Evolutionary conservation across 2,329 filamentous ascomycete genomes (phyloP).

Genomic region (Apiospora aurea): DNA sequence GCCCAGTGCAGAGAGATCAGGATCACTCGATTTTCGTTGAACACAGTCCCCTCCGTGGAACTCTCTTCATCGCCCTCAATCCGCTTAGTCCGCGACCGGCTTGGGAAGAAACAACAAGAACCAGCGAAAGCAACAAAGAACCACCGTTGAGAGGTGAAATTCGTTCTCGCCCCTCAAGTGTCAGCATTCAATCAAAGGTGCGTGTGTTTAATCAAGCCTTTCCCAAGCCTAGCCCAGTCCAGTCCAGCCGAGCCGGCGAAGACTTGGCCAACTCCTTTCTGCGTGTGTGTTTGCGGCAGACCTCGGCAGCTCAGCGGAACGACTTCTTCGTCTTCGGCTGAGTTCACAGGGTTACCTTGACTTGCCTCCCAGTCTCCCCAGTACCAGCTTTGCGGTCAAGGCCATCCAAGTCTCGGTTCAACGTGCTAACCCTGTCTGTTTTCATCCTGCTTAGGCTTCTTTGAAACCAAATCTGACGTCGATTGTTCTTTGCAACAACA

Average conservation of each 20-base stretch:
- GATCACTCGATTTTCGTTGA: conserved; percentile 9
- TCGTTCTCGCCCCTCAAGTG: neutral
- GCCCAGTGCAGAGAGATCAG: conserved; percentile 18
- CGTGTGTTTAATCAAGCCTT: conserved; percentile 3
- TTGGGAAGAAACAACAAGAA: conserved; percentile 33
- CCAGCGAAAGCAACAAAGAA: conserved; percentile 35
- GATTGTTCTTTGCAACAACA: conserved; percentile 14
- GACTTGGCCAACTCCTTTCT: neutral
- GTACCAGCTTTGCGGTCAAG: neutral
- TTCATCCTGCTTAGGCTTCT: conserved; percentile 4
- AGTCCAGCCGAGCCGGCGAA: neutral
- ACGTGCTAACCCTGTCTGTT: neutral
- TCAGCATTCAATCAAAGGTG: conserved; percentile 15
- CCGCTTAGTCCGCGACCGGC: conserved; percentile 25
- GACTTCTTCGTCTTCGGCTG: neutral
- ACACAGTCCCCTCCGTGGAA: neutral
- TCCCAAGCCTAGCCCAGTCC: neutral
- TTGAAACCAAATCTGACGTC: conserved; percentile 16
- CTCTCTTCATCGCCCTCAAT: neutral
- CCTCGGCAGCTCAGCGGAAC: neutral
- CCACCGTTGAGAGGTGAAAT: conserved; percentile 27
- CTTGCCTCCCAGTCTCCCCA: neutral
- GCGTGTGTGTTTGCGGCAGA: neutral
- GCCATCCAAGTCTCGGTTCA: conserved; percentile 2
- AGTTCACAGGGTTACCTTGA: neutral